Percentiles rank a stretch among this genome's conserved stretches.
Evolutionary conservation across 2,329 filamentous ascomycete species (phyloP).

Genomic region (Neopestalotiopsis sp.): DNA sequence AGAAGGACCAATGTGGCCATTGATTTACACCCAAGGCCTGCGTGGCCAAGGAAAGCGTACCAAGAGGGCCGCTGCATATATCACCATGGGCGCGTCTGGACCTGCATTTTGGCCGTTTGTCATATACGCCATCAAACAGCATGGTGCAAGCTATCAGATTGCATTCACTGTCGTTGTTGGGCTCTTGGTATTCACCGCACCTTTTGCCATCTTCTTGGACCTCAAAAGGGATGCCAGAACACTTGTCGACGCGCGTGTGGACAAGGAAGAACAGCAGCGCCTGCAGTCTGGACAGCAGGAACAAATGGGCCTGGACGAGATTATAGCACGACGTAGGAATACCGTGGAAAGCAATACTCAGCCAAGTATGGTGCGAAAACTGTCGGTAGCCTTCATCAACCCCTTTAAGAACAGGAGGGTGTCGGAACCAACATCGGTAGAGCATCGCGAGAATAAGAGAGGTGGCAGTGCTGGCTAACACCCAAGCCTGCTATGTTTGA

Average conservation of each 20-base stretch:
- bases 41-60: constrained; percentile 80
- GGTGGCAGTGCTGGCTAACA: constrained; percentile 14
- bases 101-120: constrained; percentile 78
- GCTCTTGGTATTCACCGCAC: constrained; percentile 50
- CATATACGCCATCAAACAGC: constrained; percentile 68
- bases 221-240: constrained; percentile 50
- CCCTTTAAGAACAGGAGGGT: constrained; percentile 23
- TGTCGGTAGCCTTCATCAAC: constrained; percentile 29
- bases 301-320: constrained; percentile 48
- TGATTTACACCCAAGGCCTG: constrained; percentile 80
- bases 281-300: constrained; percentile 44
- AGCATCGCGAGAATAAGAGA: constrained; percentile 28
- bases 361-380: constrained; percentile 29
- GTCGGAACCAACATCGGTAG: constrained; percentile 25
- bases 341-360: constrained; percentile 24
- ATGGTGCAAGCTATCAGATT: constrained; percentile 64
- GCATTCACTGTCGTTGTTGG: constrained; percentile 68
- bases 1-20: constrained; percentile 82
- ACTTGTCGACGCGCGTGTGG: constrained; percentile 47
- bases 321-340: constrained; percentile 36
- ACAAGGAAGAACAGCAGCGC: constrained; percentile 36
- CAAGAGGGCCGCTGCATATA: constrained; percentile 77
- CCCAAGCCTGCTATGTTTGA: not conserved
- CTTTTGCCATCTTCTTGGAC: constrained; percentile 56
- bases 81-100: constrained; percentile 77